Percentiles rank a stretch among this genome's conserved stretches.
Conservation (phyloP, 345 rosid species). For the Sonneratia alba region DNA sequence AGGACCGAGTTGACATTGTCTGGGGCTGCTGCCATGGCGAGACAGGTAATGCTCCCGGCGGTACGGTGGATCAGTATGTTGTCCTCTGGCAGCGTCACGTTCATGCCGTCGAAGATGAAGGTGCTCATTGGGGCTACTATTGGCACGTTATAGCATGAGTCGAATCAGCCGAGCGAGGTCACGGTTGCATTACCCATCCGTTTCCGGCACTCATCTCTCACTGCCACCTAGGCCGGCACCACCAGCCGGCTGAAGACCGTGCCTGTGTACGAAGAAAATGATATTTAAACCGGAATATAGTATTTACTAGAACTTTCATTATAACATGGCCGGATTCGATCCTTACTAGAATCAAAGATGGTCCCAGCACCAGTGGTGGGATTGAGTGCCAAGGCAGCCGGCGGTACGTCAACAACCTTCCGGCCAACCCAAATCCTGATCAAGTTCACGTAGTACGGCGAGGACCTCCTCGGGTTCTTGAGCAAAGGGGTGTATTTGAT, state of each 20-base stretch:
- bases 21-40: constrained; percentile 89
- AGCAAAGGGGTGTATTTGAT: constrained; percentile 79
- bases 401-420: constrained; percentile 56
- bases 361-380: constrained; percentile 80
- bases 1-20: constrained; percentile 76
- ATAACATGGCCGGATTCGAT: background rate
- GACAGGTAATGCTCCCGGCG: constrained; percentile 59
- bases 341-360: constrained; percentile 77
- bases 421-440: constrained; percentile 63
- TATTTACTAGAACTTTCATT: no score
- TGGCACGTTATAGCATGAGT: constrained; percentile 75
- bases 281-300: background rate
- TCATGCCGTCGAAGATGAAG: constrained; percentile 80
- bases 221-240: constrained; percentile 59
- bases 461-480: constrained; percentile 68
- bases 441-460: constrained; percentile 78
- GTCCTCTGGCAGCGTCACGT: constrained; percentile 68
- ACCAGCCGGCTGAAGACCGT: constrained; percentile 77
- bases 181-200: constrained; percentile 39
- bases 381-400: constrained; percentile 57
- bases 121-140: constrained; percentile 62
- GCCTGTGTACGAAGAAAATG: constrained; percentile 23
- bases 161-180: constrained; percentile 80
- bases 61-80: constrained; percentile 82
- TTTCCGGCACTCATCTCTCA: constrained; percentile 59